These are phyloP conservation scores for Coleophoma crateriformis DNA, from an alignment of 2,329 filamentous ascomycete species.

Conservation along the genomic window DNA sequence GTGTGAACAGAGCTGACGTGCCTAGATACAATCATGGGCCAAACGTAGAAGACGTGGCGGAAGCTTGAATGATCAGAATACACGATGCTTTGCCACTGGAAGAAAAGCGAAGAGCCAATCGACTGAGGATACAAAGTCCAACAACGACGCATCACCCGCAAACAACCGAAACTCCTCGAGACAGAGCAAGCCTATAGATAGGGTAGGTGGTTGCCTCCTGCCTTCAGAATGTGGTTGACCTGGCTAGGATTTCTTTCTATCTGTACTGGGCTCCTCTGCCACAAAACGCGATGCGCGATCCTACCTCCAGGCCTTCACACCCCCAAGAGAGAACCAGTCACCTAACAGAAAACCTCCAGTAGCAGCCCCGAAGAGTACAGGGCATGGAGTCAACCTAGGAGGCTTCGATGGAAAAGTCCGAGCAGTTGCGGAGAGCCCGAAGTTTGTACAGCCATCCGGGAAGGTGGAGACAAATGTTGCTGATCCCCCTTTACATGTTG, in stretches of 20 bases:
- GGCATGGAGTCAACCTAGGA: conserved; percentile 52
- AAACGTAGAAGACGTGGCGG: conserved; percentile 8
- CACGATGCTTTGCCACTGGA: conserved; percentile 9
- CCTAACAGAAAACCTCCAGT: not conserved
- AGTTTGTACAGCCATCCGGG: conserved; percentile 48
- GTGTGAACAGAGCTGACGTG: conserved; percentile 10
- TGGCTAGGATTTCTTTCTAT: conserved; percentile 75
- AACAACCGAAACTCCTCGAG: conserved; percentile 35
- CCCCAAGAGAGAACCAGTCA: conserved; percentile 24
- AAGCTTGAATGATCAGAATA: conserved; percentile 3
- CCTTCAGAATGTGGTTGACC: not conserved
- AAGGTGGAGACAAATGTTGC: conserved; percentile 14
- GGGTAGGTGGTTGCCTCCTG: conserved; percentile 31
- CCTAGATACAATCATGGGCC: conserved; percentile 21
- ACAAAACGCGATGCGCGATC: conserved; percentile 90
- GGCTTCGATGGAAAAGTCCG: conserved; percentile 51
- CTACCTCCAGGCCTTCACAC: conserved; percentile 81
- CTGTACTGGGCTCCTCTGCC: conserved; percentile 79
- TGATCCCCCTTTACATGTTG: conserved; percentile 57
- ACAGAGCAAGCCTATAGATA: conserved; percentile 40
- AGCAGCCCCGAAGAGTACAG: conserved; percentile 20
- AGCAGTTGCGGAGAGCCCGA: conserved; percentile 52
- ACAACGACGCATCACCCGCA: conserved; percentile 19
- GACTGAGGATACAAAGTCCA: conserved; percentile 15
- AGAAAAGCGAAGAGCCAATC: conserved; percentile 12